Evolutionary conservation across 2,329 filamentous ascomycete genomes (phyloP).

Genomic region (Thermoascus crustaceus): DNA sequence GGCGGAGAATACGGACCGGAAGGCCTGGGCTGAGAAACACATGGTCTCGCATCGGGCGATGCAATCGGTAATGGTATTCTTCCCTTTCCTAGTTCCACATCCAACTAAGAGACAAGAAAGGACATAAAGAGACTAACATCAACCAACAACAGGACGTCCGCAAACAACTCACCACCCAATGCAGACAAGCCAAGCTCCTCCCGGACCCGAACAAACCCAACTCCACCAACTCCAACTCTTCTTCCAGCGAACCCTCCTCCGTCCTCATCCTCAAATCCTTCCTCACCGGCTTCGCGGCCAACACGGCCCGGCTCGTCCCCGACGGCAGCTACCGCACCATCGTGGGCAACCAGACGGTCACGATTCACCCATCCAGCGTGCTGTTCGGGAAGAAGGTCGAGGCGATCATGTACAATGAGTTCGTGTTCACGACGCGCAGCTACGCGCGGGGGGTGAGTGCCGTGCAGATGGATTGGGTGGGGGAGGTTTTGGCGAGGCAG

Average conservation of each 20-base stretch:
- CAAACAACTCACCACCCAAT: conserved; percentile 53
- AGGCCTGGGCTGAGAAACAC: conserved; percentile 51
- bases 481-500: conserved; percentile 37
- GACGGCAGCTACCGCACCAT: conserved; percentile 56
- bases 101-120: neutral
- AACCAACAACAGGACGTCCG: conserved; percentile 44
- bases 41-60: conserved; percentile 56
- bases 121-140: conserved; percentile 7
- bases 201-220: conserved; percentile 17
- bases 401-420: conserved; percentile 58
- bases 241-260: conserved; percentile 29
- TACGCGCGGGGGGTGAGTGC: conserved; percentile 56
- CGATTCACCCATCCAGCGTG: conserved; percentile 55
- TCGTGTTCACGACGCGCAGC: conserved; percentile 56
- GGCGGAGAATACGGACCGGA: conserved; percentile 50
- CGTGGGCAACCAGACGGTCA: conserved; percentile 53
- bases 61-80: conserved; percentile 52
- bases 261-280: conserved; percentile 50
- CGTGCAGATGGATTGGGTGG: conserved; percentile 56
- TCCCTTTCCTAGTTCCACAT: neutral
- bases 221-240: conserved; percentile 7
- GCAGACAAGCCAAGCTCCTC: conserved; percentile 40
- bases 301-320: conserved; percentile 52
- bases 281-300: conserved; percentile 50
- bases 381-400: conserved; percentile 53